A percentile compares a stretch with the other conserved stretches of the same genome.
phyloP scores from a whole-genome alignment of 352 stramenopile genomes.

The Thalassiosira mediterranea region DNA sequence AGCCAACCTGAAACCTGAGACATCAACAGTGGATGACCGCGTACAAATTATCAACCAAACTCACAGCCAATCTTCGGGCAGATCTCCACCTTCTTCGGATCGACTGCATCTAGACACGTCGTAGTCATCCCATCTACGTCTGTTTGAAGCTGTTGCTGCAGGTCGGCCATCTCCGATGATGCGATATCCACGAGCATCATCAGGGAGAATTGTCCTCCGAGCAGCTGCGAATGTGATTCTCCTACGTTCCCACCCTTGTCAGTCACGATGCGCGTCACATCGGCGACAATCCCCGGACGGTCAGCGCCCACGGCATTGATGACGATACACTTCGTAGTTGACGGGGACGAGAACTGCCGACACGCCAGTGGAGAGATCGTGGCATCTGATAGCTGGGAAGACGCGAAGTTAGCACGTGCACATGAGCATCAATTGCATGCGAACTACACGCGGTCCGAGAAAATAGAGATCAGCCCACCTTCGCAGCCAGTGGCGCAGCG shows the following conservation, averaged over 20 bases:
- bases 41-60: not conserved
- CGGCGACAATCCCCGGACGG: slow-evolving; percentile 70
- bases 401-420: too few species aligned
- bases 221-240: slow-evolving; percentile 54
- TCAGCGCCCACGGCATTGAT: slow-evolving; percentile 70
- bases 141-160: slow-evolving; percentile 45
- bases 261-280: slow-evolving; percentile 75
- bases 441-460: not conserved
- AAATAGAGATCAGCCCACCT: slow-evolving; percentile 10
- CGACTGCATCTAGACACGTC: slow-evolving; percentile 51
- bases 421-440: not conserved
- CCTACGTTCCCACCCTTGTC: slow-evolving; percentile 69
- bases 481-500: slow-evolving; percentile 9
- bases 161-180: slow-evolving; percentile 22
- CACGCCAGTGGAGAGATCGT: not conserved
- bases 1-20: too few species aligned
- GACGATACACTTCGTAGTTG: slow-evolving; percentile 51
- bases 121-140: slow-evolving; percentile 59
- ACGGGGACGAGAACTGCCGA: slow-evolving; percentile 7
- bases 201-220: slow-evolving; percentile 70
- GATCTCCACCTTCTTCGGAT: slow-evolving; percentile 35
- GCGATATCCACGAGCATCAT: slow-evolving; percentile 74
- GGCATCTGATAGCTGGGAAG: not conserved
- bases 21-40: slow-evolving; percentile 7
- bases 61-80: slow-evolving; percentile 40